These are phyloP conservation scores for Scheffersomyces insectosa DNA, from an alignment of 1,139 yeast genomes.

Conservation along the genomic window DNA sequence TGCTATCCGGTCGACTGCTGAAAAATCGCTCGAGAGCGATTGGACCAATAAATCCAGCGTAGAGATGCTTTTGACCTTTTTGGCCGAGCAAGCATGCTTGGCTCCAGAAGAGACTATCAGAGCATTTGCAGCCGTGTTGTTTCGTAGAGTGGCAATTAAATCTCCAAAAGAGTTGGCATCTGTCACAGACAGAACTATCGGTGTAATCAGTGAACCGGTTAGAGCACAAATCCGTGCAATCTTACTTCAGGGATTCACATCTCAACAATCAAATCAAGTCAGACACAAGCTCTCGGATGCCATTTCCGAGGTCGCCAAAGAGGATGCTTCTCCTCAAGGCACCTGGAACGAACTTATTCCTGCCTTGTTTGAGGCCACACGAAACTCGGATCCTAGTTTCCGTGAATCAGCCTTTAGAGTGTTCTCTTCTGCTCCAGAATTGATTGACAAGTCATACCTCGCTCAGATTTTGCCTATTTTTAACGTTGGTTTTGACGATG, in stretches of 20 bases:
- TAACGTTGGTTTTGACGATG: constrained; percentile 76
- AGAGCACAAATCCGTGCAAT: constrained; percentile 62
- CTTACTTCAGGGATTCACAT: constrained; percentile 70
- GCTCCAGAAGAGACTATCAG: constrained; percentile 56
- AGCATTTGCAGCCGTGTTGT: constrained; percentile 81
- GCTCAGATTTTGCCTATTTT: constrained; percentile 67
- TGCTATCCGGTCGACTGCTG: constrained; percentile 72
- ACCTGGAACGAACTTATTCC: constrained; percentile 81
- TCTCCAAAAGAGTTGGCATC: constrained; percentile 64
- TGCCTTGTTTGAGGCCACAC: constrained; percentile 68
- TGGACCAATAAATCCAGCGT: constrained; percentile 72
- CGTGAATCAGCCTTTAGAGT: constrained; percentile 93
- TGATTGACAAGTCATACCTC: constrained; percentile 61
- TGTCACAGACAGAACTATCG: constrained; percentile 76
- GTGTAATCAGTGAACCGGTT: constrained; percentile 61
- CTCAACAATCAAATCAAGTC: constrained; percentile 66
- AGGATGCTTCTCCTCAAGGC: constrained; percentile 50
- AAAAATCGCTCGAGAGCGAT: constrained; percentile 64
- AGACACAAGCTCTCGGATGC: constrained; percentile 95
- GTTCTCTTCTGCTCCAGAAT: constrained; percentile 78
- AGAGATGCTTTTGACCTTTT: constrained; percentile 69
- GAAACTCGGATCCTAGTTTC: constrained; percentile 63
- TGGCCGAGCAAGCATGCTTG: constrained; percentile 76
- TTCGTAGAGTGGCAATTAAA: constrained; percentile 82
- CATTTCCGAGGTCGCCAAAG: constrained; percentile 85